Conservation (phyloP, 352 stramenopile species). For the Phytophthora vignae region DNA sequence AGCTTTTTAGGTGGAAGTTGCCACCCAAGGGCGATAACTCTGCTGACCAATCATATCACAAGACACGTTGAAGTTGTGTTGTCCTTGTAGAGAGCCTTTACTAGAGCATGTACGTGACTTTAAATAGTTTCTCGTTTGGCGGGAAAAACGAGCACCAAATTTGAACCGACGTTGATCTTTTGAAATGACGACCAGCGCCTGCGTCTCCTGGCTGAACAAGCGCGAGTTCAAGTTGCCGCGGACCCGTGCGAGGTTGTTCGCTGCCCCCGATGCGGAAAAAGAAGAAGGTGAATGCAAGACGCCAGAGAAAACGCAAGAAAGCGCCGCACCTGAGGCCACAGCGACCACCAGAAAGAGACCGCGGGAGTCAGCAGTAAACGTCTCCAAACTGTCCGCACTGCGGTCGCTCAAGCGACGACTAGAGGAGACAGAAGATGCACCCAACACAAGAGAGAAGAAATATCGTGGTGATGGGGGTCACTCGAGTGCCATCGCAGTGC, state of each 20-base stretch:
- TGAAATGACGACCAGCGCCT: constrained; percentile 8
- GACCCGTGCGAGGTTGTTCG: neutral
- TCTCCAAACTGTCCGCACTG: neutral
- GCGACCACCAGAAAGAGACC: neutral
- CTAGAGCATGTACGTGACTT: neutral
- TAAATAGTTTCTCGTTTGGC: neutral
- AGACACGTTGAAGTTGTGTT: no score
- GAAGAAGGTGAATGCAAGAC: neutral
- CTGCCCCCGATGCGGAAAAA: neutral
- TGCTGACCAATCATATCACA: no score
- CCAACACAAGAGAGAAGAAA: neutral
- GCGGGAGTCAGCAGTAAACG: neutral
- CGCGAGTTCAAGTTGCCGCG: constrained; percentile 14
- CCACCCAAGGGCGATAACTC: no score
- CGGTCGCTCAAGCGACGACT: neutral
- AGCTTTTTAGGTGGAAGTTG: no score
- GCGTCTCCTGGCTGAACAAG: constrained; percentile 12
- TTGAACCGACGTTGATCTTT: no score
- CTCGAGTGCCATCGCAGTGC: neutral
- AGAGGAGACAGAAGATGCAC: neutral
- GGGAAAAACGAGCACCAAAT: neutral
- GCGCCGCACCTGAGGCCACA: neutral
- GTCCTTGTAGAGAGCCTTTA: no score
- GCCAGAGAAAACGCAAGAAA: neutral
- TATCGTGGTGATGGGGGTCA: neutral